A percentile compares a stretch with the other conserved stretches of the same genome.
Conservation (phyloP, 495 filamentous ascomycete genomes). For the Hypoxylon subgilvum region DNA sequence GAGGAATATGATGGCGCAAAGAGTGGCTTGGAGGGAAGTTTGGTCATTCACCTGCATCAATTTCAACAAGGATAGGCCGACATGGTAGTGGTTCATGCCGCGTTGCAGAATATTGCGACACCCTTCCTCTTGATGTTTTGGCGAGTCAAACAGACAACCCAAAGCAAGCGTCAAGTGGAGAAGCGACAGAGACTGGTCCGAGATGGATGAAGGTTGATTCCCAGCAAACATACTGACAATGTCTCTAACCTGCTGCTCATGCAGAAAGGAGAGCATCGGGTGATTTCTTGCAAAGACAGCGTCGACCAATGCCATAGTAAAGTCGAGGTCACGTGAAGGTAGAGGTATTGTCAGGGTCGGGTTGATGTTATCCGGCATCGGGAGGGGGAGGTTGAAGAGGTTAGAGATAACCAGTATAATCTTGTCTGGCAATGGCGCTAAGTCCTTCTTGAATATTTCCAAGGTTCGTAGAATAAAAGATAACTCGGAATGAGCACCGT, state of each 20-base stretch:
- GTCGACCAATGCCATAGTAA: background rate
- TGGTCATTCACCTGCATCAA: background rate
- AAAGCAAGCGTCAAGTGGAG: slow-evolving; percentile 12
- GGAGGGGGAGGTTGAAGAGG: background rate
- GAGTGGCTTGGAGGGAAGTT: background rate
- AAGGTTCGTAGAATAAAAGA: slow-evolving; percentile 6
- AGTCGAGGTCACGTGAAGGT: background rate
- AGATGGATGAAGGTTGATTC: background rate
- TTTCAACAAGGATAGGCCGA: background rate
- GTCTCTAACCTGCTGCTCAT: background rate
- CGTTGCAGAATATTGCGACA: background rate
- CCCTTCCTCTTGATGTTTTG: background rate
- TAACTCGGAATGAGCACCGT: slow-evolving; percentile 3
- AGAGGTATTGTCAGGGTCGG: background rate
- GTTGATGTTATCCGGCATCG: background rate
- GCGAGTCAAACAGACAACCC: slow-evolving; percentile 4
- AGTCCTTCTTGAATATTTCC: background rate
- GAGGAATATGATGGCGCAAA: slow-evolving; percentile 9
- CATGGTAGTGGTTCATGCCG: slow-evolving; percentile 1
- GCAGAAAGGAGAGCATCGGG: slow-evolving; percentile 9
- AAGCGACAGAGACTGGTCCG: slow-evolving; percentile 1
- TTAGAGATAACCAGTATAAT: background rate
- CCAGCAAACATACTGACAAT: background rate
- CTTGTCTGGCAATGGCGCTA: background rate
- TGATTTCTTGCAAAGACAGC: slow-evolving; percentile 1